phyloP scores from a whole-genome alignment of 108 stramenopile species.

The Aurantiochytrium sp. region DNA sequence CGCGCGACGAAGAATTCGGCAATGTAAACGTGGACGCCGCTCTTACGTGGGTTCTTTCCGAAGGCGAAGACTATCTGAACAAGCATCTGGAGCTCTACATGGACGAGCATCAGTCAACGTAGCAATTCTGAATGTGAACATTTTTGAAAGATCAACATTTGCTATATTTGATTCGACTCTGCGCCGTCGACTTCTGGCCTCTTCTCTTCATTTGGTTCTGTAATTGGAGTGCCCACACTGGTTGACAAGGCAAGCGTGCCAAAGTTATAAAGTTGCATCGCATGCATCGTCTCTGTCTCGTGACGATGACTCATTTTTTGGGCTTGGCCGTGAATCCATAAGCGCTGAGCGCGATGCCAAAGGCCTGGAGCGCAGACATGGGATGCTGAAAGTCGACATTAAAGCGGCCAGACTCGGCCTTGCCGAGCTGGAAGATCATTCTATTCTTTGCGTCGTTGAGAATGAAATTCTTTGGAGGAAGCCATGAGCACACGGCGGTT shows the following conservation, averaged over 20 bases:
- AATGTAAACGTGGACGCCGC: background rate
- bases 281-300: no score
- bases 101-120: background rate
- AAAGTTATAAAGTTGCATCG: no score
- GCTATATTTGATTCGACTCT: no score
- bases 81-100: background rate
- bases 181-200: no score
- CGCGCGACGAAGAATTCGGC: background rate
- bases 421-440: slow-evolving; percentile 26
- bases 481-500: background rate
- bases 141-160: background rate
- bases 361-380: slow-evolving; percentile 27
- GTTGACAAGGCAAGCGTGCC: no score
- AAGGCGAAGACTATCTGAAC: background rate
- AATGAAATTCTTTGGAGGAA: slow-evolving; percentile 16
- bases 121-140: background rate
- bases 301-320: background rate
- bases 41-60: background rate
- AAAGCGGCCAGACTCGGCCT: background rate
- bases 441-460: background rate
- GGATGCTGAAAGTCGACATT: slow-evolving; percentile 26
- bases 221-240: no score
- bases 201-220: no score
- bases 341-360: slow-evolving; percentile 26
- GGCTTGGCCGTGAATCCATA: background rate